phyloP scores from a whole-genome alignment of 1,284 basidiomycete species.

The Mycena citricolor region DNA sequence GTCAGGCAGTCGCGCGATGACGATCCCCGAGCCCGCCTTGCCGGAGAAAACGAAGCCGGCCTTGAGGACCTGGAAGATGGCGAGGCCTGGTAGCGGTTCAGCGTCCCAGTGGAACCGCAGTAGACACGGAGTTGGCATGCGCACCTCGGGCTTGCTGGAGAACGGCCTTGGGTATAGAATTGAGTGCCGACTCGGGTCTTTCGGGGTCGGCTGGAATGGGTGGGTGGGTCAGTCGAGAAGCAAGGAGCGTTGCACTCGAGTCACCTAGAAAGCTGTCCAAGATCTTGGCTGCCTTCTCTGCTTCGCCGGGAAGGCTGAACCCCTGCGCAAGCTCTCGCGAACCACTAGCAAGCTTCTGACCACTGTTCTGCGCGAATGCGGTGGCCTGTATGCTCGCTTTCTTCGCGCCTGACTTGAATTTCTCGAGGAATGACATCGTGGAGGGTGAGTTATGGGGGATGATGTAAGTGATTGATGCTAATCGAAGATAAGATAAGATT shows the following conservation, averaged over 20 bases:
- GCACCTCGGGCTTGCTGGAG: conserved; percentile 85
- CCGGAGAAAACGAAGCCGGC: conserved; percentile 97
- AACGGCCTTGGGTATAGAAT: conserved; percentile 93
- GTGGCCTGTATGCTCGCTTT: conserved; percentile 81
- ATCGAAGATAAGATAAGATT: no score
- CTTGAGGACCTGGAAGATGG: conserved; percentile 93
- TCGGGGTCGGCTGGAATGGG: conserved; percentile 77
- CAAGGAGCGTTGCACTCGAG: conserved; percentile 27
- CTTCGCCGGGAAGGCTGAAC: conserved; percentile 85
- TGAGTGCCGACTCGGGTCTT: conserved; percentile 88
- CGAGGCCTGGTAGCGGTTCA: conserved; percentile 63
- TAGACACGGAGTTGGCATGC: conserved; percentile 20
- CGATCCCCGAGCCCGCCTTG: conserved; percentile 92
- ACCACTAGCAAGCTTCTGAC: conserved; percentile 66
- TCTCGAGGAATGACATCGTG: conserved; percentile 65
- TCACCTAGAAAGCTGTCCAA: conserved; percentile 85
- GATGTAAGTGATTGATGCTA: no score
- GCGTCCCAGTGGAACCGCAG: conserved; percentile 2
- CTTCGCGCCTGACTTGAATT: conserved; percentile 76
- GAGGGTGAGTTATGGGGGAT: no score
- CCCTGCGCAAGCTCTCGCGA: conserved; percentile 77
- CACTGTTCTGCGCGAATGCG: conserved; percentile 67
- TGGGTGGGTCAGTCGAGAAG: no score
- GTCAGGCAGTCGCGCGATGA: conserved; percentile 92
- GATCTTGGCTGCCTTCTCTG: conserved; percentile 90